These are phyloP conservation scores for Streptanthus diversifolius DNA, from an alignment of 345 rosid species.

Conservation along the genomic window DNA sequence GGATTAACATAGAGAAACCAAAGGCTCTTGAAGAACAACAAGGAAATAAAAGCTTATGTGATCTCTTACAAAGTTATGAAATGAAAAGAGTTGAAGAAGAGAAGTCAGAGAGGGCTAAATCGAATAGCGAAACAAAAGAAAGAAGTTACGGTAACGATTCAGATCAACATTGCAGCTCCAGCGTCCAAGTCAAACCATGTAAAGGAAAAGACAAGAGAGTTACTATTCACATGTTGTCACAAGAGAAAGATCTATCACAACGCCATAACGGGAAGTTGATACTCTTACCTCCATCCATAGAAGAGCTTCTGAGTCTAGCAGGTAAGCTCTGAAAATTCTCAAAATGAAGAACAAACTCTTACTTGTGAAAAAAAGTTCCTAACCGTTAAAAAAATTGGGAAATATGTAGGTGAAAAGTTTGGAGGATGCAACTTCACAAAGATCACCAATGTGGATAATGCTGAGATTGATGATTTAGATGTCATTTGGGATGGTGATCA, in stretches of 20 bases:
- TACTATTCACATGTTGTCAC: conserved; percentile 62
- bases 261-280: conserved; percentile 52
- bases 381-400: conserved; percentile 30
- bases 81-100: conserved; percentile 46
- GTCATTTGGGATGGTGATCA: conserved; percentile 94
- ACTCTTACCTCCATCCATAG: conserved; percentile 71
- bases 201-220: conserved; percentile 57
- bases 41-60: conserved; percentile 47
- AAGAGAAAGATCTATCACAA: conserved; percentile 35
- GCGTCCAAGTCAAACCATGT: conserved; percentile 23
- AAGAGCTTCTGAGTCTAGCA: conserved; percentile 72
- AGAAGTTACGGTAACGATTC: conserved; percentile 24
- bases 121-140: conserved; percentile 19
- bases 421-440: conserved; percentile 54
- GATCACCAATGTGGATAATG: conserved; percentile 58
- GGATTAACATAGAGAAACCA: conserved; percentile 45
- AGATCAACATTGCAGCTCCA: conserved; percentile 34
- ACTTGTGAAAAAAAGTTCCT: conserved; percentile 8
- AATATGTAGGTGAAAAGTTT: conserved; percentile 67
- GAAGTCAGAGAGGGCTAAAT: conserved; percentile 37
- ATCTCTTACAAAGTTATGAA: conserved; percentile 47
- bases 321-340: conserved; percentile 50
- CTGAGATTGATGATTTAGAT: conserved; percentile 71
- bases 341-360: background rate
- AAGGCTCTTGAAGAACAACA: conserved; percentile 51